Evolutionary conservation across 345 rosid species (phyloP).

Genomic region (Arabis alpina): DNA sequence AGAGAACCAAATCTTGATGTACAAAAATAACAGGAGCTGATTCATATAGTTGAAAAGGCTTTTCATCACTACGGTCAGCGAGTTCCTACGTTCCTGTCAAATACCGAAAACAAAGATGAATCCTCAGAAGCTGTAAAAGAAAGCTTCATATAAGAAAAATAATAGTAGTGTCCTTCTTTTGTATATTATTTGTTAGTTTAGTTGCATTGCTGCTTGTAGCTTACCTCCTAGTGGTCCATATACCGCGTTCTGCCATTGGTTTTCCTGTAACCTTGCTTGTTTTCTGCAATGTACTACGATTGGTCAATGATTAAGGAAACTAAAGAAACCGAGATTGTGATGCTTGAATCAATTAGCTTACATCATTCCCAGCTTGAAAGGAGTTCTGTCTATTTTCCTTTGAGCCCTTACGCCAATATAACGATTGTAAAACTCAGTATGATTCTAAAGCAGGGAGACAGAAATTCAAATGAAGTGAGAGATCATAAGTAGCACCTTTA

Average conservation of each 20-base stretch:
- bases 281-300: conserved; percentile 41
- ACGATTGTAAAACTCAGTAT: conserved; percentile 37
- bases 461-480: conserved; percentile 6
- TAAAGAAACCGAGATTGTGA: no score
- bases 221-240: conserved; percentile 51
- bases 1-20: conserved; percentile 17
- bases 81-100: conserved; percentile 59
- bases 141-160: background rate
- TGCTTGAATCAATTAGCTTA: conserved; percentile 41
- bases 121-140: background rate
- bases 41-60: background rate
- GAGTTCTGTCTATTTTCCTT: conserved; percentile 79
- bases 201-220: conserved; percentile 17
- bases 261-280: conserved; percentile 44
- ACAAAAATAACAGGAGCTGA: conserved; percentile 17
- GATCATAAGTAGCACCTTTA: conserved; percentile 54
- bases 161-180: background rate
- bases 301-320: background rate
- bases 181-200: conserved; percentile 25
- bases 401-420: conserved; percentile 66
- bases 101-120: conserved; percentile 17
- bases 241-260: conserved; percentile 26
- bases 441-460: conserved; percentile 25
- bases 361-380: conserved; percentile 67
- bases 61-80: conserved; percentile 38